A percentile compares a stretch with the other conserved stretches of the same genome.
phyloP scores from a whole-genome alignment of 2,329 filamentous ascomycete species.

The Pseudonectria foliicola region DNA sequence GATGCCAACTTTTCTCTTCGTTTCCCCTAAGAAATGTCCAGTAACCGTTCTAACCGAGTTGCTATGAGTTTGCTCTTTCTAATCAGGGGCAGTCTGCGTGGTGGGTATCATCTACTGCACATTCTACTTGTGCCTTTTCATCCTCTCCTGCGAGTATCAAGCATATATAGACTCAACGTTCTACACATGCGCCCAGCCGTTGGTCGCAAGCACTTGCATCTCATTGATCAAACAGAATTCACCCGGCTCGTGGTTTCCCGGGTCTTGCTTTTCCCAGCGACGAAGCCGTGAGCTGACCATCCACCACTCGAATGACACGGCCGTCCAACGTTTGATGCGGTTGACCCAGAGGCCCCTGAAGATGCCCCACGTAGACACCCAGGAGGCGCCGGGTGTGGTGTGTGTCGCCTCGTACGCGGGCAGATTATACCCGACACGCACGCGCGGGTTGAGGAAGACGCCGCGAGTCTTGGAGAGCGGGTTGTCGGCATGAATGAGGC shows the following conservation, averaged over 20 bases:
- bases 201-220: conserved; percentile 51
- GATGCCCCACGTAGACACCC: conserved; percentile 42
- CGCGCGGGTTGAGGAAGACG: conserved; percentile 62
- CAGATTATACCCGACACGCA: conserved; percentile 58
- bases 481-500: conserved; percentile 69
- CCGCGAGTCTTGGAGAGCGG: conserved; percentile 44
- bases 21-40: too few species aligned
- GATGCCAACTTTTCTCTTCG: too few species aligned
- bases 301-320: conserved; percentile 22
- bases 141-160: too few species aligned
- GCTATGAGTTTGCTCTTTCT: too few species aligned
- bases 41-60: too few species aligned
- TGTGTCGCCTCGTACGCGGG: conserved; percentile 46
- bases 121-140: too few species aligned
- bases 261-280: conserved; percentile 30
- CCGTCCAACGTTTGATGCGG: conserved; percentile 40
- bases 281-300: conserved; percentile 31
- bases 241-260: conserved; percentile 36
- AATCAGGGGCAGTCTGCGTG: too few species aligned
- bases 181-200: conserved; percentile 52
- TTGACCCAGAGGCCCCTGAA: conserved; percentile 53
- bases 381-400: conserved; percentile 25
- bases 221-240: conserved; percentile 51
- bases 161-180: too few species aligned
- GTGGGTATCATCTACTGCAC: too few species aligned